Percentiles rank a stretch among this genome's conserved stretches.
Conservation (phyloP, 345 rosid species). For the Salix brachista region DNA sequence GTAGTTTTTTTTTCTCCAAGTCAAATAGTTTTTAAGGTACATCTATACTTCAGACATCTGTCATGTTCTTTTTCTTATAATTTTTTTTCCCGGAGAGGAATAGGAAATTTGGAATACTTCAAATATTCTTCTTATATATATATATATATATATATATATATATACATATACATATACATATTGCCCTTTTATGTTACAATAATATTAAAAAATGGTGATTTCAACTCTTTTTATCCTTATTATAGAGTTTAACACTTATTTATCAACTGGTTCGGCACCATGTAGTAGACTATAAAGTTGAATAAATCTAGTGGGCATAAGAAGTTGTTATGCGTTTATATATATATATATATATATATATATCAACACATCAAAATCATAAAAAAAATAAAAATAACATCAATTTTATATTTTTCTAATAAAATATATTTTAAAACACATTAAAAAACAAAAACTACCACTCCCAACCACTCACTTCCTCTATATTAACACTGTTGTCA, state of each 20-base stretch:
- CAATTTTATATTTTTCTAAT: too few species aligned
- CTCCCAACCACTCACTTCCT: too few species aligned
- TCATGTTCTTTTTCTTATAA: not conserved
- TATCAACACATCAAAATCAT: too few species aligned
- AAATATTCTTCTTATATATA: not conserved
- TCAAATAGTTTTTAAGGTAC: not conserved
- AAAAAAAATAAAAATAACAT: too few species aligned
- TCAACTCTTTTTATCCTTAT: not conserved
- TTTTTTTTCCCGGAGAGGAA: not conserved
- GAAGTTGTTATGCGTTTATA: not conserved
- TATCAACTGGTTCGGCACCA: not conserved
- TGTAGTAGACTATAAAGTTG: constrained; percentile 18
- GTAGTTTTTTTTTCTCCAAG: not conserved
- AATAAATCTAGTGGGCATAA: constrained; percentile 18
- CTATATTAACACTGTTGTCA: too few species aligned
- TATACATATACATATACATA: fast-evolving
- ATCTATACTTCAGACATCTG: not conserved
- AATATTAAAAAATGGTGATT: not conserved
- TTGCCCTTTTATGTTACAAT: not conserved
- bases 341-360: too few species aligned
- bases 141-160: fast-evolving
- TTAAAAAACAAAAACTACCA: too few species aligned
- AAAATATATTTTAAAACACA: too few species aligned
- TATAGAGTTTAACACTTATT: not conserved
- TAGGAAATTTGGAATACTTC: not conserved